These are phyloP conservation scores for Phytophthora fragariae DNA, from an alignment of 352 stramenopile genomes.

Conservation along the genomic window DNA sequence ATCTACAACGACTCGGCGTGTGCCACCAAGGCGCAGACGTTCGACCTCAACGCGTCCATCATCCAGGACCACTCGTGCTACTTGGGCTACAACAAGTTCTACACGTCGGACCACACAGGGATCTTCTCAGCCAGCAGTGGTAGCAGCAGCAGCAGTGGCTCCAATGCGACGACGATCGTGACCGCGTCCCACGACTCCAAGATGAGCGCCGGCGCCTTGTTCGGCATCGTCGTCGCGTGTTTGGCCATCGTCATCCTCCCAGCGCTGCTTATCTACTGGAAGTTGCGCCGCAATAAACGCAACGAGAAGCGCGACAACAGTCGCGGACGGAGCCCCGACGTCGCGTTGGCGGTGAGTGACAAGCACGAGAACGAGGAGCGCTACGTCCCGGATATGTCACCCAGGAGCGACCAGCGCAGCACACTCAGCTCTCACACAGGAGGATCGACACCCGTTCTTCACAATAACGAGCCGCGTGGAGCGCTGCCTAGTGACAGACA, in stretches of 20 bases:
- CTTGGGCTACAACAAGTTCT: slow-evolving; percentile 46
- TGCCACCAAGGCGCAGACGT: slow-evolving; percentile 34
- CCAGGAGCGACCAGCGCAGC: slow-evolving; percentile 29
- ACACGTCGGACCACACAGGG: slow-evolving; percentile 38
- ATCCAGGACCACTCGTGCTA: slow-evolving; percentile 39
- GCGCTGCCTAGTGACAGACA: slow-evolving; percentile 15
- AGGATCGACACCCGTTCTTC: slow-evolving; percentile 23
- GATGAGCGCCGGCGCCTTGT: slow-evolving; percentile 30
- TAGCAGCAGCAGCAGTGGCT: slow-evolving; percentile 15
- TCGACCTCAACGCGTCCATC: slow-evolving; percentile 35
- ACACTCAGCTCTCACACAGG: slow-evolving; percentile 29
- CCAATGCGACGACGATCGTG: slow-evolving; percentile 6
- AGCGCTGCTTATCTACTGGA: slow-evolving; percentile 38
- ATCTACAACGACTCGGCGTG: slow-evolving; percentile 54
- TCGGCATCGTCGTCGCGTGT: slow-evolving; percentile 43
- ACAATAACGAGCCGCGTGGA: slow-evolving; percentile 34
- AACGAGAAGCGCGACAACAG: slow-evolving; percentile 17
- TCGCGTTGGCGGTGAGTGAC: slow-evolving; percentile 37
- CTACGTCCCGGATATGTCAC: slow-evolving; percentile 40
- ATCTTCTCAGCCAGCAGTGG: neutral
- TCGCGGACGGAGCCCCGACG: slow-evolving; percentile 18
- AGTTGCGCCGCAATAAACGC: slow-evolving; percentile 26
- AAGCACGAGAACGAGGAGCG: slow-evolving; percentile 39
- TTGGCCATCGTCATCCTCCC: slow-evolving; percentile 39
- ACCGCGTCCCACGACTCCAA: slow-evolving; percentile 24